Evolutionary conservation across 768 basidiomycete genomes (phyloP), one percentile per base, ranked within the genome.

Genomic region (Suillus discolor): DNA sequence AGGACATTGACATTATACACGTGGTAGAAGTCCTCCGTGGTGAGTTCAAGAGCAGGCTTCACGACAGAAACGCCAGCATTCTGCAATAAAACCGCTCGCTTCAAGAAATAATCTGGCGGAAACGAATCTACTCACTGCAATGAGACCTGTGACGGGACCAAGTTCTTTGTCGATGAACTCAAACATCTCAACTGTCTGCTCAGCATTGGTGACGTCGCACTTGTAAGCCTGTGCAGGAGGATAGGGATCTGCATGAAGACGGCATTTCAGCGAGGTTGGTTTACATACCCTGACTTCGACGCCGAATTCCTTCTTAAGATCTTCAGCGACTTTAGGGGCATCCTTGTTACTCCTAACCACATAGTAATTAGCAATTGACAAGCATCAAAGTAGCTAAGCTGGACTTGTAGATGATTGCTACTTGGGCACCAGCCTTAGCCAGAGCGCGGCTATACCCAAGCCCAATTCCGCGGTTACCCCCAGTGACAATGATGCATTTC

Each of bases 401-500:
- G 20, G 2, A 82, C 86, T 81, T 81, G 77, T 88, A 89, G 59
- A 89, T 85, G 12, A 90, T 84, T 34, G 87, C 88, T 4, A 90
- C 85, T 60, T 83, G 83, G 0, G 82, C 83, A 34, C 86, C 86
- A 0, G 88, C 84, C 53, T 79, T 70, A 23, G 87, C 87, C 42
- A 87, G 78, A 2, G 87, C 86, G 44, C 78, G 75, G 31, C 83
- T 83, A 62, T 82, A 84, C 2, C 84, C 87, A 38, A 75, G 79
- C 2, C 89, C 89, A 57, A 90, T 88, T 12, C 89, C 88, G 51
- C 84, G 78, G 69, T 85, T 87, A 2, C 87, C 87, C 4, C 89
- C 89, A 0, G 89, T 89, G 55, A 90, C 81, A 39, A 89, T 81
- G 63, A 84, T 75, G 57, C 82, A 82, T 72, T 84, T 80, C 11